Percentiles rank a stretch among this genome's conserved stretches.
These are phyloP conservation scores for Talaromyces sp. DNA, from an alignment of 2,329 filamentous ascomycete genomes.

Conservation along the genomic window DNA sequence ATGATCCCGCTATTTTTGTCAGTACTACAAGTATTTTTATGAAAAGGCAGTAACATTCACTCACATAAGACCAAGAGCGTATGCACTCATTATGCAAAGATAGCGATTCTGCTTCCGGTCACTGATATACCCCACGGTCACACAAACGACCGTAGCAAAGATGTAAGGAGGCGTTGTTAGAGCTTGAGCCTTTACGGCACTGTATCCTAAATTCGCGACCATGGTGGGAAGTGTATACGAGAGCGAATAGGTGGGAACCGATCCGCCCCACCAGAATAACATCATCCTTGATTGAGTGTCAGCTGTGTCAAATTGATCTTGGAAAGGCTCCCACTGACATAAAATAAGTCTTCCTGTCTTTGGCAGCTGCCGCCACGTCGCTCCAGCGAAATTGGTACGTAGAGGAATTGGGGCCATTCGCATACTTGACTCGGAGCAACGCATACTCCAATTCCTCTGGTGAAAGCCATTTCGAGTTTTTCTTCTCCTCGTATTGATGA, in stretches of 20 bases:
- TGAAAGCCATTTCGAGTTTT: not conserved
- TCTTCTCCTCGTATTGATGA: not conserved
- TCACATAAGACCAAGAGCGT: constrained; percentile 31
- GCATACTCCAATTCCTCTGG: constrained; percentile 5
- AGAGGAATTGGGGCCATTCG: not conserved
- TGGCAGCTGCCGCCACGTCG: not conserved
- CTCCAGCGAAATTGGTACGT: constrained; percentile 1
- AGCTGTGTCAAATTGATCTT: not conserved
- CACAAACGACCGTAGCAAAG: constrained; percentile 42
- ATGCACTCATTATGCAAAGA: constrained; percentile 27
- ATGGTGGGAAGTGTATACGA: constrained; percentile 34
- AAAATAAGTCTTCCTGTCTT: constrained; percentile 2
- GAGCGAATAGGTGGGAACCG: constrained; percentile 27
- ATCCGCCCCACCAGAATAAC: constrained; percentile 29
- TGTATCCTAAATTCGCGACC: constrained; percentile 31
- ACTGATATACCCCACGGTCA: constrained; percentile 37
- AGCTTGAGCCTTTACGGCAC: constrained; percentile 29
- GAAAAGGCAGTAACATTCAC: not conserved
- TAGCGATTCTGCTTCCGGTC: constrained; percentile 5
- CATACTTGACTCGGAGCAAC: constrained; percentile 22
- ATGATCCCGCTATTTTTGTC: not conserved
- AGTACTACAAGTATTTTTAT: too few relatives aligned
- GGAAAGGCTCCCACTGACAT: not conserved
- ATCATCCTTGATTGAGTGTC: constrained; percentile 13
- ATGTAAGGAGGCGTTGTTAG: constrained; percentile 42